A percentile compares a stretch with the other conserved stretches of the same genome.
These are phyloP conservation scores for Exophiala sp. DNA, from an alignment of 2,329 filamentous ascomycete species.

Conservation along the genomic window DNA sequence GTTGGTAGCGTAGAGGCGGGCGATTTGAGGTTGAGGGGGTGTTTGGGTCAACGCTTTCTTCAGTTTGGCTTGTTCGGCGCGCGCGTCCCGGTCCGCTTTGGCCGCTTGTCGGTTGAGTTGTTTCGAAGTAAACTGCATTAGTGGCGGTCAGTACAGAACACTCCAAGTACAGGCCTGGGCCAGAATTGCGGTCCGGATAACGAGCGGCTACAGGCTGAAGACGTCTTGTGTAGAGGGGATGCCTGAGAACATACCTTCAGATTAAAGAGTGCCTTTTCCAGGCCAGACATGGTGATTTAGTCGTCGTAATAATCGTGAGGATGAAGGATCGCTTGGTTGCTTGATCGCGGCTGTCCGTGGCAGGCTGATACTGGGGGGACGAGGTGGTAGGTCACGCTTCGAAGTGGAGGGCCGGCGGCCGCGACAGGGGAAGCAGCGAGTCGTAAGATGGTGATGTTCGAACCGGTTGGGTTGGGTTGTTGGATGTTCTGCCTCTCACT, in stretches of 20 bases:
- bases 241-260: conserved; percentile 30
- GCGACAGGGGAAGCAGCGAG: too few species aligned
- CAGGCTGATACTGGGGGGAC: too few species aligned
- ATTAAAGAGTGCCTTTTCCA: conserved; percentile 32
- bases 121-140: conserved; percentile 42
- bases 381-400: too few species aligned
- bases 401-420: too few species aligned
- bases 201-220: not conserved
- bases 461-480: too few species aligned
- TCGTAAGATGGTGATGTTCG: too few species aligned
- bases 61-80: conserved; percentile 45
- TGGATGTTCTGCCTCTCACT: too few species aligned
- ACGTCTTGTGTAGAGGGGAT: not conserved
- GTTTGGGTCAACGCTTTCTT: conserved; percentile 45
- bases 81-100: conserved; percentile 42
- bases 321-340: not conserved
- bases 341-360: not conserved
- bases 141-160: conserved; percentile 1
- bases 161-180: not conserved
- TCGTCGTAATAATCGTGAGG: too few species aligned
- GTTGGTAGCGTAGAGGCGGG: conserved; percentile 44
- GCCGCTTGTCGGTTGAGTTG: conserved; percentile 44
- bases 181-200: not conserved
- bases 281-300: conserved; percentile 25
- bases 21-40: conserved; percentile 43